phyloP scores from a whole-genome alignment of 163 green algal genomes.

The Coccomyxa subellipsoidea region DNA sequence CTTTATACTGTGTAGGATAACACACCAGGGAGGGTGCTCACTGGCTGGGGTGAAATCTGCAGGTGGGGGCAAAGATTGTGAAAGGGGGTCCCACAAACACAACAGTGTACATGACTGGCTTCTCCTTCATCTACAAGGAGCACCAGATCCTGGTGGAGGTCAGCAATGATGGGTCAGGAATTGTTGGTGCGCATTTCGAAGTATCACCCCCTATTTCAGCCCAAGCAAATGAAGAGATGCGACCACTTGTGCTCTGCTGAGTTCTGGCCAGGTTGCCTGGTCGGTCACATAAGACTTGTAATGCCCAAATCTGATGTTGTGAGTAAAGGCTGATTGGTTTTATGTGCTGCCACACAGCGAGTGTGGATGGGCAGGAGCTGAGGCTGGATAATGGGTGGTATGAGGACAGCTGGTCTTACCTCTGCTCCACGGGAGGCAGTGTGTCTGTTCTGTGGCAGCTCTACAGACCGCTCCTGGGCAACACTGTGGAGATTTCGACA shows the following conservation, averaged over 20 bases:
- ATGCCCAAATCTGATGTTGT: too few species aligned
- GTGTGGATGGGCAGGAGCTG: neutral
- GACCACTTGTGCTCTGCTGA: too few species aligned
- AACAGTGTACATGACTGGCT: slow-evolving; percentile 2
- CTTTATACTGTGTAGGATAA: neutral
- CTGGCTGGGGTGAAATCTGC: neutral
- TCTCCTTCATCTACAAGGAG: slow-evolving; percentile 5
- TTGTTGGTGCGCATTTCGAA: neutral
- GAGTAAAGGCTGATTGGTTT: neutral
- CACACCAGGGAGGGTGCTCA: neutral
- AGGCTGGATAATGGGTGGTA: neutral
- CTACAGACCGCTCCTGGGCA: slow-evolving; percentile 3
- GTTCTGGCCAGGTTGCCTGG: too few species aligned
- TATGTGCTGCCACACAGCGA: neutral
- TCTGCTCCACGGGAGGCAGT: neutral
- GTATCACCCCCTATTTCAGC: too few species aligned
- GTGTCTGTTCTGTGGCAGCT: slow-evolving; percentile 4
- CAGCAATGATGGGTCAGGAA: neutral
- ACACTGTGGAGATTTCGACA: neutral
- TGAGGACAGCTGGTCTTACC: neutral
- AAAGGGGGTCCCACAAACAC: neutral
- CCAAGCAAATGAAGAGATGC: too few species aligned
- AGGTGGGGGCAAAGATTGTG: slow-evolving; percentile 1
- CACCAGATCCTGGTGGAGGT: neutral
- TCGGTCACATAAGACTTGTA: too few species aligned